phyloP scores from a whole-genome alignment of 176 grass and related monocot genomes.

The Carex cristatella region DNA sequence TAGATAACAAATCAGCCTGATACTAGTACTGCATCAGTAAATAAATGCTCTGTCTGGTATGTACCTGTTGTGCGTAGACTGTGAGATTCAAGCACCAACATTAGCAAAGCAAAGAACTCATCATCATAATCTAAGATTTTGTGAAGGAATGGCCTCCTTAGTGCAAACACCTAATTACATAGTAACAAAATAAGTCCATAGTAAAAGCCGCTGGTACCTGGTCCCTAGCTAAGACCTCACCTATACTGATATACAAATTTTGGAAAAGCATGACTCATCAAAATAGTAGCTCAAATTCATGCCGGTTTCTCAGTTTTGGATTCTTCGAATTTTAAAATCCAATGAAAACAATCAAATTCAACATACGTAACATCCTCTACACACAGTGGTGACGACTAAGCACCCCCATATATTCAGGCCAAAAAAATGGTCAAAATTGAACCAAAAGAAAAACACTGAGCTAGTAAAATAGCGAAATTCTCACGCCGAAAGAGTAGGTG shows the following conservation, averaged over 20 bases:
- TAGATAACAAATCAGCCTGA: not conserved
- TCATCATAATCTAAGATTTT: slow-evolving; percentile 96
- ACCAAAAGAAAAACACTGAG: not conserved
- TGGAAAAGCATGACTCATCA: not conserved
- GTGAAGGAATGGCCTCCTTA: slow-evolving; percentile 84
- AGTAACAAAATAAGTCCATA: not conserved
- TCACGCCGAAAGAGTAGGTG: slow-evolving; percentile 84
- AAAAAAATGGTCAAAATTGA: not conserved
- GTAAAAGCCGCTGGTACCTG: not conserved
- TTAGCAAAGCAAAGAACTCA: slow-evolving; percentile 91
- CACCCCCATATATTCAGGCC: not conserved
- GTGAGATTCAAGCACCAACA: slow-evolving; percentile 90
- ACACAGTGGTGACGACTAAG: too few species aligned
- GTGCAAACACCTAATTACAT: slow-evolving; percentile 64
- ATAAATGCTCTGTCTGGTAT: not conserved
- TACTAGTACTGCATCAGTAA: not conserved
- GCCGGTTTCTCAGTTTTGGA: not conserved
- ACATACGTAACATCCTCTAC: too few species aligned
- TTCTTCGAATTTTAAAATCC: not conserved
- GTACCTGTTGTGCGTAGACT: slow-evolving; percentile 87
- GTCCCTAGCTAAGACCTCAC: not conserved
- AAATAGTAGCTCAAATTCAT: not conserved
- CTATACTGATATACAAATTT: not conserved
- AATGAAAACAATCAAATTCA: too few species aligned
- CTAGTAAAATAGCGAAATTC: not conserved